These are phyloP conservation scores for Grigorovia yakushimaensis DNA, from an alignment of 805 yeast genomes.

Conservation along the genomic window DNA sequence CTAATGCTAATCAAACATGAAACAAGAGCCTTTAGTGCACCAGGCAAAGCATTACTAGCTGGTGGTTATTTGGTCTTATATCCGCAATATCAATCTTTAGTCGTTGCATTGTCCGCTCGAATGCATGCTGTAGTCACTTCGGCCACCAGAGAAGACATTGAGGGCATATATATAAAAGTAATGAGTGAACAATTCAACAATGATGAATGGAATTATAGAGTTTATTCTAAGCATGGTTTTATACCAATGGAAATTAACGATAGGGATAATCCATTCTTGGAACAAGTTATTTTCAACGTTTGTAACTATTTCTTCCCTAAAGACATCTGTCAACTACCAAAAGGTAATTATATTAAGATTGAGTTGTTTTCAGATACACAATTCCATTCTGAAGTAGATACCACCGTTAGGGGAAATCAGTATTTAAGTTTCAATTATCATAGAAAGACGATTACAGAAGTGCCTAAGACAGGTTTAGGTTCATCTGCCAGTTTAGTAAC, in stretches of 20 bases:
- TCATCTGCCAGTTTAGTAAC: slow-evolving; percentile 91
- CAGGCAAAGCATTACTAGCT: slow-evolving; percentile 88
- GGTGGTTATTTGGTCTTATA: slow-evolving; percentile 92
- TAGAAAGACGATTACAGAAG: slow-evolving; percentile 47
- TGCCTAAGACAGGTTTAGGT: slow-evolving; percentile 91
- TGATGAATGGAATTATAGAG: slow-evolving; percentile 58
- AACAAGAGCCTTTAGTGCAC: slow-evolving; percentile 66
- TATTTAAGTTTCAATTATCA: slow-evolving; percentile 50
- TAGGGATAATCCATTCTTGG: slow-evolving; percentile 61
- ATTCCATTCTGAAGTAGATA: slow-evolving; percentile 67
- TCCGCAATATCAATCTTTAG: slow-evolving; percentile 64
- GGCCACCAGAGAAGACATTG: slow-evolving; percentile 4
- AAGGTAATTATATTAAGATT: slow-evolving; percentile 33
- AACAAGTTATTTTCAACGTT: slow-evolving; percentile 48
- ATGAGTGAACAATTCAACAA: slow-evolving; percentile 67
- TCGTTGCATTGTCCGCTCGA: slow-evolving; percentile 78
- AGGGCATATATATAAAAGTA: slow-evolving; percentile 33
- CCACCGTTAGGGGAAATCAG: slow-evolving; percentile 30
- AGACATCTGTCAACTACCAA: slow-evolving; percentile 5
- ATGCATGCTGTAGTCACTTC: slow-evolving; percentile 62
- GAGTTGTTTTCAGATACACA: slow-evolving; percentile 77
- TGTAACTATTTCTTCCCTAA: slow-evolving; percentile 40
- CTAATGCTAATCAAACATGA: not conserved
- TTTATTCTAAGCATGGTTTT: slow-evolving; percentile 15
- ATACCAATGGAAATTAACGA: slow-evolving; percentile 26